These are phyloP conservation scores for Suhomyces vadensis DNA, from an alignment of 805 yeast genomes.

Conservation along the genomic window DNA sequence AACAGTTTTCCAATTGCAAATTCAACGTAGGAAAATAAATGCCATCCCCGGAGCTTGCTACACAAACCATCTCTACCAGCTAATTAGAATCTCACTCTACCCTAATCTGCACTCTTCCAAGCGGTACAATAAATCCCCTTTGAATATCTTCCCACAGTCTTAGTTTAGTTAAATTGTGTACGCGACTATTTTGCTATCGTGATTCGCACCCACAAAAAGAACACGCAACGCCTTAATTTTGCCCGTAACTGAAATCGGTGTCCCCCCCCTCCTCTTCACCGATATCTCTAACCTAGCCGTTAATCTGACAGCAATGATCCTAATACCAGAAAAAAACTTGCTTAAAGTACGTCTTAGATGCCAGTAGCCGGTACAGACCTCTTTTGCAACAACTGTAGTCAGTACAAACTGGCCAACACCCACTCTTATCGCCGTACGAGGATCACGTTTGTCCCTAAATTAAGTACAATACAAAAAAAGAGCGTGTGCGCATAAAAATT, in stretches of 20 bases:
- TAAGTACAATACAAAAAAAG: slow-evolving; percentile 1
- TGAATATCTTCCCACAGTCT: background rate
- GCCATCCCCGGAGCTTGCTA: background rate
- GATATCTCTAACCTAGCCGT: too few species aligned
- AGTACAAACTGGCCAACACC: too few species aligned
- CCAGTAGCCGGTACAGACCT: too few species aligned
- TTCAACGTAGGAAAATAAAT: slow-evolving; percentile 83
- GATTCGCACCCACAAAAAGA: background rate
- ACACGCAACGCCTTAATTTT: slow-evolving; percentile 3
- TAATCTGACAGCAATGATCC: too few species aligned
- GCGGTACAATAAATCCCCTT: background rate
- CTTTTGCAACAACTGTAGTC: too few species aligned
- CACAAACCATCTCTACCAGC: background rate
- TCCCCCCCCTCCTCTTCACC: background rate
- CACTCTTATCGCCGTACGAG: background rate
- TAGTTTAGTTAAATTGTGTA: background rate
- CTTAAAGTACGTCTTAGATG: too few species aligned
- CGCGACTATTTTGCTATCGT: slow-evolving; percentile 1
- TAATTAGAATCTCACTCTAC: background rate
- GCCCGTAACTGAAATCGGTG: slow-evolving; percentile 1
- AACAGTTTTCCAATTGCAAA: slow-evolving; percentile 75
- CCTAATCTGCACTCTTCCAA: background rate
- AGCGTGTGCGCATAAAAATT: slow-evolving; percentile 10
- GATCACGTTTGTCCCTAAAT: slow-evolving; percentile 3
- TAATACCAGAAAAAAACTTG: too few species aligned